Conservation (phyloP, 768 basidiomycete species). For the Obba rivulosa region DNA sequence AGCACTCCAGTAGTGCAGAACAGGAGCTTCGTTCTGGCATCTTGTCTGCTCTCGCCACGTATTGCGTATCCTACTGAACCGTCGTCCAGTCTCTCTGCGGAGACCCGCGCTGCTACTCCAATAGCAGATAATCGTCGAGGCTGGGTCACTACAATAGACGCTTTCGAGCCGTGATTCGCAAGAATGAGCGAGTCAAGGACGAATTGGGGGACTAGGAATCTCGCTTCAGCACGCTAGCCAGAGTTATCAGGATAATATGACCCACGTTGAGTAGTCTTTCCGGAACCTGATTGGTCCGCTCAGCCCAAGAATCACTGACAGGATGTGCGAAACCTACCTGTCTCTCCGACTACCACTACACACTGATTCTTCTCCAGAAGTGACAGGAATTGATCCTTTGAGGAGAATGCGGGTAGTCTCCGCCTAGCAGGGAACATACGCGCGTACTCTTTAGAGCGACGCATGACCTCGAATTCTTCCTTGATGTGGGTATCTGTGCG, state of each 20-base stretch:
- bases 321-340: conserved; percentile 41
- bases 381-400: conserved; percentile 56
- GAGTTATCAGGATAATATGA: neutral
- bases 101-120: conserved; percentile 83
- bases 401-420: conserved; percentile 73
- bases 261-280: conserved; percentile 85
- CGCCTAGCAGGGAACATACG: conserved; percentile 51
- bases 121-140: conserved; percentile 87
- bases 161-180: conserved; percentile 51
- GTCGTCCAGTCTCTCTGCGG: conserved; percentile 70
- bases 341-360: conserved; percentile 87
- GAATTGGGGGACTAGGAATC: conserved; percentile 70
- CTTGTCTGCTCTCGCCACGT: conserved; percentile 75
- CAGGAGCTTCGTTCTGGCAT: conserved; percentile 63
- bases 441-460: conserved; percentile 43
- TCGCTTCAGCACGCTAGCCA: neutral
- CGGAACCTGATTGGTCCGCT: conserved; percentile 51
- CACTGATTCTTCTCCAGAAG: conserved; percentile 55
- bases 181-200: conserved; percentile 79
- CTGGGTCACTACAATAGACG: conserved; percentile 82
- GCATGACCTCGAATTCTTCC: conserved; percentile 44
- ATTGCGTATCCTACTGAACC: conserved; percentile 86
- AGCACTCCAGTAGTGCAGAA: conserved; percentile 97
- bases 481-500: conserved; percentile 46
- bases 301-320: neutral